These are phyloP conservation scores for Carex parvula DNA, from an alignment of 176 grass and related monocot species.

Conservation along the genomic window DNA sequence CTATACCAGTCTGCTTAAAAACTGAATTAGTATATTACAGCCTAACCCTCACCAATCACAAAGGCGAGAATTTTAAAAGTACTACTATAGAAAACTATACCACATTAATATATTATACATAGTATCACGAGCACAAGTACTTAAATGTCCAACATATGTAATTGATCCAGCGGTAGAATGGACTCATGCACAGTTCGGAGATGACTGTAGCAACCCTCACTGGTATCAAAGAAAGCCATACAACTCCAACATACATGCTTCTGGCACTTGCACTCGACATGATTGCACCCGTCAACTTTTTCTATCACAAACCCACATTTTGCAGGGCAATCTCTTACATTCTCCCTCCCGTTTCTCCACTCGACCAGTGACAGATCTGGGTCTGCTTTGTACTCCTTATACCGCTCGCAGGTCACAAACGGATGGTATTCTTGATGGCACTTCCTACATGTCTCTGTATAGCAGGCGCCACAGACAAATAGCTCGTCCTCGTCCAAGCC, in stretches of 20 bases:
- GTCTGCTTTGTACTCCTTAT: constrained; percentile 80
- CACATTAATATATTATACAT: constrained; percentile 15
- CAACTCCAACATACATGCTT: constrained; percentile 87
- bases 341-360: constrained; percentile 74
- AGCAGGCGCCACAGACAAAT: constrained; percentile 73
- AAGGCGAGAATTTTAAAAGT: not conserved
- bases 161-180: not conserved
- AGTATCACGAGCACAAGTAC: not conserved
- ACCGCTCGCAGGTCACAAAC: constrained; percentile 63
- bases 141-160: not conserved
- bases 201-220: constrained; percentile 71
- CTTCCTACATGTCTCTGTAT: constrained; percentile 73
- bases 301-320: constrained; percentile 71
- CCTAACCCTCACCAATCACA: not conserved
- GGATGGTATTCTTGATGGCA: constrained; percentile 83
- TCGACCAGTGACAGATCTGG: constrained; percentile 57
- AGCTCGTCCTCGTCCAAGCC: constrained; percentile 35
- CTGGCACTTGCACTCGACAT: constrained; percentile 73
- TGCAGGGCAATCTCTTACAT: constrained; percentile 65
- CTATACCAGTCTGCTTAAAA: too few species aligned
- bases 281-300: constrained; percentile 83
- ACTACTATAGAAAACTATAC: not conserved
- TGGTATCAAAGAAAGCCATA: constrained; percentile 55
- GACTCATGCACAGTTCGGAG: constrained; percentile 47
- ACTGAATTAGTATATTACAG: not conserved